Evolutionary conservation across 2,329 filamentous ascomycete genomes (phyloP), one percentile per base, ranked within the genome.

Genomic region (Pseudogymnoascus sp.): DNA sequence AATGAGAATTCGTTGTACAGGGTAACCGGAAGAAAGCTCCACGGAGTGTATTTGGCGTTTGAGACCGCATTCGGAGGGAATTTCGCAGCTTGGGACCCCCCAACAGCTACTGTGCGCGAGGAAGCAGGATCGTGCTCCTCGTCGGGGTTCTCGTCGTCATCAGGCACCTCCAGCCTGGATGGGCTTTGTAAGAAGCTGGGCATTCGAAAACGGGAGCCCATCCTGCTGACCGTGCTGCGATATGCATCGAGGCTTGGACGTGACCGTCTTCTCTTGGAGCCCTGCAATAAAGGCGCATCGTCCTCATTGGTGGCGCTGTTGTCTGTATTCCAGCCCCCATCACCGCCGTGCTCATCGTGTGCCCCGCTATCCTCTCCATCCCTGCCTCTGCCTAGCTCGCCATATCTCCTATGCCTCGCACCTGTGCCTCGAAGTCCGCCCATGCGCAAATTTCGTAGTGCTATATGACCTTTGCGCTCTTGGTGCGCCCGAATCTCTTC

Each of bases 1-100:
- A 97, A 99, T 64, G 93, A 97, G 74, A 99, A 99, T 73, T 99
- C 94, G 77, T 97, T 97, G 77, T 97, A 99, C 22, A 99, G 80
- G 0, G 94, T 99, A 60, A 93, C 82, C 2, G 95, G 95, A 12
- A 99, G 82, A 75, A 99, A 99, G 60, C 90, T 96, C 79, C 92
- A 88, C 1, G 92, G 86, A 30, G 93, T 97, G 75, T 99, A 99
- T 80, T 97, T 99, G 62, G 94, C 93, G 73, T 99, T 97, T 36
- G 93, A 97, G 58, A 99, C 84, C 62, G 91, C 84, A 75, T 99
- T 99, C 7, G 90, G 85, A 8, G 94, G 93, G 73, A 93, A 97
- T 67, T 88, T 86, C 59, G 86, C 80, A 28, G 84, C 75, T 72
- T 96, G 92, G 30, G 78, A 72, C 58, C 88, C 86, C 63, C 91